Base-by-base conservation (phyloP, 768 basidiomycete species). In the Piloderma croceum region DNA sequence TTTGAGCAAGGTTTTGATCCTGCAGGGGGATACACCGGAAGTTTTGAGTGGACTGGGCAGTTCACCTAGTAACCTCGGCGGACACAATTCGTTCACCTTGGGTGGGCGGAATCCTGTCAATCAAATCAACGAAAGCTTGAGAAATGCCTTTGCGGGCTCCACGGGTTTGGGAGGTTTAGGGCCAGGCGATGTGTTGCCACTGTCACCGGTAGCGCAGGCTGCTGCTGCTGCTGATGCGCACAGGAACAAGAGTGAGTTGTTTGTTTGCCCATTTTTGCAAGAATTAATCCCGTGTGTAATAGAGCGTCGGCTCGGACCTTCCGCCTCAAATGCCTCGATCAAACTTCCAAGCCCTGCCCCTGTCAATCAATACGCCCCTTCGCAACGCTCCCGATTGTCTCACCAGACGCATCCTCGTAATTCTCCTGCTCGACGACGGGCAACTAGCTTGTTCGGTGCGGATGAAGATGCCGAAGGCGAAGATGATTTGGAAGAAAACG, bases 401-500 rank as follows among this genome's bases (percentile, higher is more conserved):
- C 52, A 41, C 52, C 52, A 45, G 12, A 34, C 31, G 1, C 34
- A 6, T 13, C n/a, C 21, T 2, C 13, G 11, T 10, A 22, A 7
- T 27, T 20, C 3, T 6, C 7, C 18, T 13, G 24, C 22, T 1
- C n/a, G n/a, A n/a, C n/a, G n/a, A n/a, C n/a, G n/a, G n/a, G n/a
- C n/a, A n/a, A n/a, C n/a, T n/a, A n/a, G n/a, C n/a, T n/a, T n/a
- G n/a, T n/a, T n/a, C n/a, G 13, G 17, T 20, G 39, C 21, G 25
- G 18, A 64, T 31, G 67, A 63, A 5, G 65, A 63, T 23, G 63
- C 50, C 18, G 61, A 64, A 27, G 70, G 68, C 5, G 68, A 64
- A 15, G 73, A 70, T 33, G 67, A 55, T n/a, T 72, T 71, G 27
- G 73, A 74, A 43, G 63, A 46, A 1, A 69, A 66, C n/a, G 67